phyloP scores from a whole-genome alignment of 2,329 filamentous ascomycete species.

The Beauveria sp. region DNA sequence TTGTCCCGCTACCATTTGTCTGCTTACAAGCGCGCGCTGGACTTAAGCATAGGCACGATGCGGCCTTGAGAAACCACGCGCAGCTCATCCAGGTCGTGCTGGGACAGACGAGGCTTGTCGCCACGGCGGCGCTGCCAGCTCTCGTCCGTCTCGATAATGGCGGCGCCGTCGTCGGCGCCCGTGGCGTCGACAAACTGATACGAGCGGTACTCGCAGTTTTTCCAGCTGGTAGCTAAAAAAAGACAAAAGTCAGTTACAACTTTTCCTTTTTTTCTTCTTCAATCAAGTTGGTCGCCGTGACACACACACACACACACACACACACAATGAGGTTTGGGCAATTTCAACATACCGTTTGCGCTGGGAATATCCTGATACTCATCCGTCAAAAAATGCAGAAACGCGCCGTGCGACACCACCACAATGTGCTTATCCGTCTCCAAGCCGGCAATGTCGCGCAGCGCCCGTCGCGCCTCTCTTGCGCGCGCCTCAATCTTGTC shows the following conservation, averaged over 20 bases:
- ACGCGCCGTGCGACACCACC: slow-evolving; percentile 75
- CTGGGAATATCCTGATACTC: slow-evolving; percentile 61
- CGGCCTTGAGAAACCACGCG: slow-evolving; percentile 29
- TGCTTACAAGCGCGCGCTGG: not conserved
- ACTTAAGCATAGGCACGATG: slow-evolving; percentile 27
- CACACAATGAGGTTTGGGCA: too few relatives aligned
- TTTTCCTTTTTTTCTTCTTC: not conserved
- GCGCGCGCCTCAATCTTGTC: slow-evolving; percentile 54
- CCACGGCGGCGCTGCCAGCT: slow-evolving; percentile 41
- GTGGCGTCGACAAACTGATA: slow-evolving; percentile 53
- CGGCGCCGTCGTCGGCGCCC: slow-evolving; percentile 40
- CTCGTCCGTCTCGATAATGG: slow-evolving; percentile 39
- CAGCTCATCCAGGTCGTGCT: slow-evolving; percentile 39
- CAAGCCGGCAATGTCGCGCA: slow-evolving; percentile 37
- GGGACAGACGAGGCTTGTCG: slow-evolving; percentile 31
- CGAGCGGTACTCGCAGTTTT: slow-evolving; percentile 64
- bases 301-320: too few relatives aligned
- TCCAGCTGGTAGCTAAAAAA: slow-evolving; percentile 61
- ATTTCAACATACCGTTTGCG: slow-evolving; percentile 27
- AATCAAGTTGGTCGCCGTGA: not conserved
- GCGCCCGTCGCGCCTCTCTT: slow-evolving; percentile 48
- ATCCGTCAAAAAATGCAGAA: slow-evolving; percentile 77
- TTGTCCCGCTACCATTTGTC: not conserved
- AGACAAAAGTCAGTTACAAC: not conserved
- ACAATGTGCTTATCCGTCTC: slow-evolving; percentile 55